These are phyloP conservation scores for Beta lomatogona DNA, from an alignment of 179 eudicot species.

Conservation along the genomic window DNA sequence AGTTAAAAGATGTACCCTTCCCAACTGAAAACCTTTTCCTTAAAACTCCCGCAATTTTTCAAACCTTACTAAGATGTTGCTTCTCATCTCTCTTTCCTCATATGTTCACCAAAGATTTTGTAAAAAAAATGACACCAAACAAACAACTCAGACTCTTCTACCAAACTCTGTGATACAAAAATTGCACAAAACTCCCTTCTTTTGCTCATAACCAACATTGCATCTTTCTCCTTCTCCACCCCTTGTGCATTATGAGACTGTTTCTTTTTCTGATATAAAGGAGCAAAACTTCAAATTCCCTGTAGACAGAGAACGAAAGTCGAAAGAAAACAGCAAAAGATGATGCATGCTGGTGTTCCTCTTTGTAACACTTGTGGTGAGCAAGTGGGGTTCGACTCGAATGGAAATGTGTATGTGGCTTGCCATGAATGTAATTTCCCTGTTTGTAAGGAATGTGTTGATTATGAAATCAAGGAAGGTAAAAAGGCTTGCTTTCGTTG, in stretches of 20 bases:
- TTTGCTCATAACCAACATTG: conserved; percentile 16
- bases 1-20: conserved; percentile 58
- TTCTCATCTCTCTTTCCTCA: conserved; percentile 43
- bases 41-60: conserved; percentile 74
- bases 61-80: conserved; percentile 50
- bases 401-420: conserved; percentile 79
- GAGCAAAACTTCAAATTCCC: neutral
- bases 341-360: conserved; percentile 83
- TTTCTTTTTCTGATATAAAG: conserved; percentile 18
- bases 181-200: conserved; percentile 11
- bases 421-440: conserved; percentile 85
- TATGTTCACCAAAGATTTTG: neutral
- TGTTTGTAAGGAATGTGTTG: conserved; percentile 73
- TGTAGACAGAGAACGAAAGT: neutral
- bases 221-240: conserved; percentile 1
- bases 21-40: conserved; percentile 61
- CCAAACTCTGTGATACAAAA: conserved; percentile 38
- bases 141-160: conserved; percentile 43
- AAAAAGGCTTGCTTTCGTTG: conserved; percentile 68
- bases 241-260: conserved; percentile 9
- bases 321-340: conserved; percentile 21
- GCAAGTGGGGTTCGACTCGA: conserved; percentile 52
- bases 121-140: conserved; percentile 26
- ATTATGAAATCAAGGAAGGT: conserved; percentile 77
- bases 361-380: conserved; percentile 83